A percentile compares a stretch with the other conserved stretches of the same genome.
Conservation (phyloP, 2,329 filamentous ascomycete genomes). For the Aurifilum marmelostoma region DNA sequence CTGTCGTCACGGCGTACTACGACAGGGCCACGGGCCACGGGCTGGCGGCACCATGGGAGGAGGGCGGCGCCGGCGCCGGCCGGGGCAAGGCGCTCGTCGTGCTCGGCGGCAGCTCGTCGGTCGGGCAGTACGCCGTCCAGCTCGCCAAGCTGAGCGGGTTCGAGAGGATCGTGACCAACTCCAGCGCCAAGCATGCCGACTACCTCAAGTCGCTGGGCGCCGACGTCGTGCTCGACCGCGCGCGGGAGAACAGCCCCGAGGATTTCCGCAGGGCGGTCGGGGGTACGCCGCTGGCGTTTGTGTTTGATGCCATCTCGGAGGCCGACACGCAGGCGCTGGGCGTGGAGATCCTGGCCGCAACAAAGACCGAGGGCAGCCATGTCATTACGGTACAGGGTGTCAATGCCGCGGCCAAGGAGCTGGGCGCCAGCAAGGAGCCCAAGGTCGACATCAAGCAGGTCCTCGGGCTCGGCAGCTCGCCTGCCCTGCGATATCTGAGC, state of each 20-base stretch:
- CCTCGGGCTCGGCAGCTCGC: constrained; percentile 34
- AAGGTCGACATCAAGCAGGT: constrained; percentile 23
- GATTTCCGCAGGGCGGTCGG: constrained; percentile 36
- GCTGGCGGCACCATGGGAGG: constrained; percentile 38
- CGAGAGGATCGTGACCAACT: constrained; percentile 46
- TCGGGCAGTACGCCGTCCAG: constrained; percentile 50
- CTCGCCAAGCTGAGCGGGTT: constrained; percentile 47
- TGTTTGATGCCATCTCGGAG: constrained; percentile 39
- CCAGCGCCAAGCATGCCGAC: constrained; percentile 42
- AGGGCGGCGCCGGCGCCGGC: constrained; percentile 40
- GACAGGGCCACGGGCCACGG: constrained; percentile 31
- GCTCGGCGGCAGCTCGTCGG: constrained; percentile 38
- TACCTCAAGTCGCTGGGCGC: constrained; percentile 34
- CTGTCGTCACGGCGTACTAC: constrained; percentile 33
- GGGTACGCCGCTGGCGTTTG: constrained; percentile 35
- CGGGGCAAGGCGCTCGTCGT: constrained; percentile 47
- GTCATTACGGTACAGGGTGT: constrained; percentile 30
- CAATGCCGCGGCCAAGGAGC: constrained; percentile 29
- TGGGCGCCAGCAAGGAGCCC: constrained; percentile 24
- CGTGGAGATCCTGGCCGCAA: constrained; percentile 34
- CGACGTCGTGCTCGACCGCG: constrained; percentile 32
- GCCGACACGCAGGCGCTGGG: constrained; percentile 37
- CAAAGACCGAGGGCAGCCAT: constrained; percentile 31
- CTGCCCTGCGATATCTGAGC: constrained; percentile 36
- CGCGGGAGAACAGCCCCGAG: constrained; percentile 31